Base-by-base conservation (phyloP, 768 basidiomycete species). In the Lactarius deliciosus region DNA sequence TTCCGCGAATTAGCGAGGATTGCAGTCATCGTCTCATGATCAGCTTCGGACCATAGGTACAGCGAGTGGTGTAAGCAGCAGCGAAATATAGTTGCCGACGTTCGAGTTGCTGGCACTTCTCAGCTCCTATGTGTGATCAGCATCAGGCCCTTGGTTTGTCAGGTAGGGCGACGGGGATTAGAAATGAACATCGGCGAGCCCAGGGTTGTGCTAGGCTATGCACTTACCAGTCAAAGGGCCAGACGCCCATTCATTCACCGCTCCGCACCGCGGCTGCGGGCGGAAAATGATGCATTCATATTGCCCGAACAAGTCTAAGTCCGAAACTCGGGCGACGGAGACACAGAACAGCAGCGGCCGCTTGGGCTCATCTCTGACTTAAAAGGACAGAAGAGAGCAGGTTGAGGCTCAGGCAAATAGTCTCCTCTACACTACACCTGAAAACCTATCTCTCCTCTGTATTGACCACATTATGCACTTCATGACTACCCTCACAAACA, bases 401-500 rank as follows among this genome's bases (percentile, higher is more conserved):
- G 16, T 2, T 5, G 20, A 7, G 18, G 1, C 38, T 28, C 57
- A 58, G 57, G 36, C 57, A 58, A 36, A 20, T 40, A 58, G 36
- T 58, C 36, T 58, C 57, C 10, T 28, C 38, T 38, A 36, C 22
- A 40, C 20, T 38, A 36, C 36, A 40, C 20, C 13, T 40, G 9
- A 36, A 36, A 57, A 6, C 15, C 30, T 25, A 63, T 15, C 15
- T 36, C 22, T 20, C 32, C 38, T 32, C 9, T 34, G 25, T 30
- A 55, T 30, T 56, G 38, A n/a, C 50, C 18, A n/a, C 34, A 57
- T 41, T 10, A 64, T 64, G 63, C 57, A 62, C 15, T 57, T 62
- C 60, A 66, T 47, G 53, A 66, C 41, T 32, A 20, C 60, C 20
- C 28, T 62, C 55, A 45, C 32, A 30, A 57, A n/a, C 54, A 25